Percentiles rank a stretch among this genome's conserved stretches.
These are phyloP conservation scores for Pseudocohnilembus persalinus DNA, from an alignment of 169 alveolate genomes.

Conservation along the genomic window DNA sequence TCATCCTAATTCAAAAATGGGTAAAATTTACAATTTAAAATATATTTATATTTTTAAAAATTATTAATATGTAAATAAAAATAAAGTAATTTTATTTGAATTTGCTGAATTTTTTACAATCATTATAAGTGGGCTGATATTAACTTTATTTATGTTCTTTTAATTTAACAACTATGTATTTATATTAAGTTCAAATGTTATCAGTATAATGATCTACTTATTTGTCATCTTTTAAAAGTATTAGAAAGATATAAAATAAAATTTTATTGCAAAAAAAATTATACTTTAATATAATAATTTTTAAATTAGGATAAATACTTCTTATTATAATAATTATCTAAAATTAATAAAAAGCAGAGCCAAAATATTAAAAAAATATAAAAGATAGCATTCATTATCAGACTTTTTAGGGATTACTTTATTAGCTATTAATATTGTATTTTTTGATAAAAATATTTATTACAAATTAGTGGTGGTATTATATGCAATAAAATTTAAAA, in stretches of 20 bases:
- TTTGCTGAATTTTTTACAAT: not conserved
- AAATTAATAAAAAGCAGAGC: not conserved
- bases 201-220: not conserved
- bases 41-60: too few species aligned
- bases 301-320: not conserved
- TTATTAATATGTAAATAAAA: too few species aligned
- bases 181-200: too few species aligned
- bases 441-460: not conserved
- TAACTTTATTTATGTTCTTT: not conserved
- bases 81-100: not conserved
- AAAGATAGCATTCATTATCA: not conserved
- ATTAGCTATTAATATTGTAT: not conserved
- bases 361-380: too few species aligned
- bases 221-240: not conserved
- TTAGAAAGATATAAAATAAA: too few species aligned
- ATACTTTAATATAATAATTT: too few species aligned
- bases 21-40: not conserved
- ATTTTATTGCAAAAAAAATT: too few species aligned
- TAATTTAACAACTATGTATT: not conserved
- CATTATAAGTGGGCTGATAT: not conserved
- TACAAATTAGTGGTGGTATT: not conserved
- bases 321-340: not conserved
- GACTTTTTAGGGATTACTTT: not conserved
- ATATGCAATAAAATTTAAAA: too few species aligned
- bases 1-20: not conserved